Evolutionary conservation across 1,139 yeast species (phyloP).

Genomic region (Pichia sp.): DNA sequence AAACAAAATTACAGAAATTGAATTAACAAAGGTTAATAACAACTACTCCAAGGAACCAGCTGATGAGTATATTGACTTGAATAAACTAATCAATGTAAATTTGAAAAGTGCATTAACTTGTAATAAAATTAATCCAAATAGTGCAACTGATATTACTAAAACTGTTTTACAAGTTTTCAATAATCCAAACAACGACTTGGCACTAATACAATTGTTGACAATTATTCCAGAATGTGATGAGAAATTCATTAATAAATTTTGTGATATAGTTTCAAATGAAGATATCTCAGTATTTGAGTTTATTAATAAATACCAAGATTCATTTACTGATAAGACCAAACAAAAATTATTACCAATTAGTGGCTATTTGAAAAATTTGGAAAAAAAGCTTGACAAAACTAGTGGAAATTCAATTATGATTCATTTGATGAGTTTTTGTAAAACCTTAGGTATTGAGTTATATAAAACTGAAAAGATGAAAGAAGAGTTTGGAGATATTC

Average conservation of each 20-base stretch:
- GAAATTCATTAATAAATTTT: constrained; percentile 1
- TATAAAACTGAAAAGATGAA: background rate
- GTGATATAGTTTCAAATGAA: constrained; percentile 4
- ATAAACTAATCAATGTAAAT: background rate
- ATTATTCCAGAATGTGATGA: constrained; percentile 8
- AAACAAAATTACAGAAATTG: background rate
- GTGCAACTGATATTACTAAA: background rate
- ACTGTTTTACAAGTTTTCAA: constrained; percentile 2
- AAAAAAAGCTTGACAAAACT: constrained; percentile 1
- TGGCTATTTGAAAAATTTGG: constrained; percentile 1
- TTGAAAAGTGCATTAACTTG: background rate
- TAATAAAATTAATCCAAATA: background rate
- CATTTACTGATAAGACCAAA: constrained; percentile 6
- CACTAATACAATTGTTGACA: constrained; percentile 7
- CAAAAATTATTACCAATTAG: constrained; percentile 3
- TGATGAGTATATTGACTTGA: background rate
- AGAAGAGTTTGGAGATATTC: constrained; percentile 5
- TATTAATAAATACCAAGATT: constrained; percentile 8
- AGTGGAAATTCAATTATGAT: constrained; percentile 10
- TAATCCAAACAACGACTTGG: background rate
- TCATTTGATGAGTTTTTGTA: constrained; percentile 8
- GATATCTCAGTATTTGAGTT: constrained; percentile 2
- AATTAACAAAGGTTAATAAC: background rate
- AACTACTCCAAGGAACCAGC: too few relatives aligned
- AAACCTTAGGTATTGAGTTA: constrained; percentile 1